Evolutionary conservation across 1,139 yeast genomes (phyloP).

Genomic region (Kluyveromyces sp.): DNA sequence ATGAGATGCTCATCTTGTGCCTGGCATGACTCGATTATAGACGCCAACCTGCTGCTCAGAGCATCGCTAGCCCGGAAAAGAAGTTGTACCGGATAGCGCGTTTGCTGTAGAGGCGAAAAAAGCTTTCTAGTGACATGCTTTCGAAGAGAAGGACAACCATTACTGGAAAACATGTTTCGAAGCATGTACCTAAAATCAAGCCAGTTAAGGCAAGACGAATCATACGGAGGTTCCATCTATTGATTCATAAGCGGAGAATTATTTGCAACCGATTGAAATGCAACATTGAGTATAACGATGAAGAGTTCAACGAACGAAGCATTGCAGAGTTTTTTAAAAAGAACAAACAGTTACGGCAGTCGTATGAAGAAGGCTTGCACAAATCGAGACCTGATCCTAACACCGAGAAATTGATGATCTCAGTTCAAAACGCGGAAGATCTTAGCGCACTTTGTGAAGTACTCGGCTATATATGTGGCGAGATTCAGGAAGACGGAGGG

Average conservation of each 20-base stretch:
- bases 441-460: conserved; percentile 20
- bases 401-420: conserved; percentile 17
- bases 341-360: conserved; percentile 1
- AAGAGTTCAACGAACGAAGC: conserved; percentile 29
- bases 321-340: conserved; percentile 20
- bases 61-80: too few relatives aligned
- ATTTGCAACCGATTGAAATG: conserved; percentile 32
- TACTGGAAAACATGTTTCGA: conserved; percentile 32
- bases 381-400: conserved; percentile 5
- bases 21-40: too few relatives aligned
- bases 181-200: conserved; percentile 39
- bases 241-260: conserved; percentile 44
- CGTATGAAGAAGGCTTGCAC: conserved; percentile 7
- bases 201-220: conserved; percentile 62
- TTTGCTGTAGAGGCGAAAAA: too few relatives aligned
- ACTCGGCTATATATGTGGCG: conserved; percentile 53
- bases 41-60: too few relatives aligned
- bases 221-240: conserved; percentile 60
- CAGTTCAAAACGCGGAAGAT: conserved; percentile 10
- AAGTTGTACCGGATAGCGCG: too few relatives aligned
- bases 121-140: too few relatives aligned
- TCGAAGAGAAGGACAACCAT: conserved; percentile 29
- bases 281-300: conserved; percentile 16
- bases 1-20: too few relatives aligned
- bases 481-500: conserved; percentile 59